Evolutionary conservation across 1,139 yeast species (phyloP).

Genomic region (Pichia sp.): DNA sequence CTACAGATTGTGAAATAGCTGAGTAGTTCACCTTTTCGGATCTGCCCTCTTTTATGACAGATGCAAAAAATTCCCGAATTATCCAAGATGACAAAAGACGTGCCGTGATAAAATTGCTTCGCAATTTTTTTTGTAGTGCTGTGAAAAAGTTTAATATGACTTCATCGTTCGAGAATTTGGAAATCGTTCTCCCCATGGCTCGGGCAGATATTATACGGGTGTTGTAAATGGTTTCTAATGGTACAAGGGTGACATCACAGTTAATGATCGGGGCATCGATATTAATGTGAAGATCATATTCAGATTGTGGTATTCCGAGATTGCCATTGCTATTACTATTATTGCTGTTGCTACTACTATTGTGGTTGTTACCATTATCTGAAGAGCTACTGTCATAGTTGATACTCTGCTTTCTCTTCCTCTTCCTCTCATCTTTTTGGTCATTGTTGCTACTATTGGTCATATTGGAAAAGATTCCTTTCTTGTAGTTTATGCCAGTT

Average conservation of each 20-base stretch:
- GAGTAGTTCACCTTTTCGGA: constrained; percentile 24
- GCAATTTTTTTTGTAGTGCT: constrained; percentile 28
- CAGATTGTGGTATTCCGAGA: constrained; percentile 48
- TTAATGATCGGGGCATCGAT: constrained; percentile 90
- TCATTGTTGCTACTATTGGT: constrained; percentile 7
- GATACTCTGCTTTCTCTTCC: constrained; percentile 19
- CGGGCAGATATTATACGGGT: constrained; percentile 74
- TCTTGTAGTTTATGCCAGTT: constrained; percentile 30
- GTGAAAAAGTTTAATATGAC: constrained; percentile 23
- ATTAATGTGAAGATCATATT: constrained; percentile 61
- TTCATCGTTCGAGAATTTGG: constrained; percentile 42
- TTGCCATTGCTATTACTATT: constrained; percentile 4
- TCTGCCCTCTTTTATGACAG: constrained; percentile 28
- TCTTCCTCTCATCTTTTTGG: constrained; percentile 14
- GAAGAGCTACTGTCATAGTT: constrained; percentile 17
- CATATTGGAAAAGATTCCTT: constrained; percentile 7
- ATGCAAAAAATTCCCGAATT: constrained; percentile 65
- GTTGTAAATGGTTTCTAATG: constrained; percentile 66
- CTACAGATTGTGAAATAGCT: constrained; percentile 12
- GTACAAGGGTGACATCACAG: constrained; percentile 88
- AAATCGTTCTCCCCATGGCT: constrained; percentile 70
- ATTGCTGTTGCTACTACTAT: constrained; percentile 11
- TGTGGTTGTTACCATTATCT: constrained; percentile 16
- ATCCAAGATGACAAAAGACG: constrained; percentile 66
- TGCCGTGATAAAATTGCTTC: constrained; percentile 75